phyloP scores from a whole-genome alignment of 768 basidiomycete species.

The Chalciporus sphaerocephalus region DNA sequence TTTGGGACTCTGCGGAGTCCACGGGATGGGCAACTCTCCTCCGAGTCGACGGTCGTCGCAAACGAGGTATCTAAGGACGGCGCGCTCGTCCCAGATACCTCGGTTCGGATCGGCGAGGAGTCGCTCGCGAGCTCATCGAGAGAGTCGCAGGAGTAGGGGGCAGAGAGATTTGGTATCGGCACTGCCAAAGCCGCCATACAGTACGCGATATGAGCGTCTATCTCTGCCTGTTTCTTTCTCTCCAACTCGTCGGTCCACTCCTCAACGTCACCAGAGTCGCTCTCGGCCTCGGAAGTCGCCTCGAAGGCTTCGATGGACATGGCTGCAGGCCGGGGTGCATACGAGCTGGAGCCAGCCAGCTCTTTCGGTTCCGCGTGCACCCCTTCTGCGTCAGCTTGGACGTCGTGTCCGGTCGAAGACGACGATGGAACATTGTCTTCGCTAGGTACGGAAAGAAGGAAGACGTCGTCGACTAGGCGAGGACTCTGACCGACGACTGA shows the following conservation, averaged over 20 bases:
- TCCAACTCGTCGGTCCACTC: too few species aligned
- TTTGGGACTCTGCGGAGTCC: not conserved
- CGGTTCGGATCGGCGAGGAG: not conserved
- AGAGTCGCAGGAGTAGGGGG: constrained; percentile 5
- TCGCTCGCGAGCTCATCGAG: constrained; percentile 1
- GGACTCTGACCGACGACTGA: not conserved
- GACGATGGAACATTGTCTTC: too few species aligned
- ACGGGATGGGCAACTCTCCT: not conserved
- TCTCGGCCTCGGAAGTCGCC: not conserved
- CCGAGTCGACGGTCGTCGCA: constrained; percentile 17
- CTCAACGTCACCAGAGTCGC: too few species aligned
- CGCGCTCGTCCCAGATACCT: not conserved
- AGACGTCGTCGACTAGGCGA: too few species aligned
- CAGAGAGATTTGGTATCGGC: too few species aligned
- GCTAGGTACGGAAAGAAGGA: too few species aligned
- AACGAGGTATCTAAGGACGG: constrained; percentile 12
- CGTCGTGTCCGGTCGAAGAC: too few species aligned
- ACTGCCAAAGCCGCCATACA: too few species aligned
- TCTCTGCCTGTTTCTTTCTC: too few species aligned
- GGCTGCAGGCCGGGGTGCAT: not conserved
- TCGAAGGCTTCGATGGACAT: constrained; percentile 1
- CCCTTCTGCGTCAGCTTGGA: not conserved
- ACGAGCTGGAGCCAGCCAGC: not conserved
- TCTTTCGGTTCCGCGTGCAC: not conserved
- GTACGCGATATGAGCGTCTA: too few species aligned